Base-by-base conservation (phyloP, 371 early-diverging fungal genomes). In the Mortierella sp. region DNA sequence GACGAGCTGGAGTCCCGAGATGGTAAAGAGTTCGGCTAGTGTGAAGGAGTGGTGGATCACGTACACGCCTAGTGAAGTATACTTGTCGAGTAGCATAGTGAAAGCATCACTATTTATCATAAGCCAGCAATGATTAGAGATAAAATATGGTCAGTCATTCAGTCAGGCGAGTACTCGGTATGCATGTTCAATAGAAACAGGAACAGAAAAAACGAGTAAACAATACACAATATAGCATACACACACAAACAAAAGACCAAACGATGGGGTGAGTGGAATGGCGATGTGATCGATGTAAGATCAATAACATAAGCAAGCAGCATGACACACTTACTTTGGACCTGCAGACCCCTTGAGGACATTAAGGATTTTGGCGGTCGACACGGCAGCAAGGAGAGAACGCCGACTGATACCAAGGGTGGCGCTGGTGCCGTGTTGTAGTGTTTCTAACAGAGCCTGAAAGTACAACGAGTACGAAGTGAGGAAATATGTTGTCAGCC, bases 1-100 rank as follows among this genome's bases (percentile, higher is more conserved):
- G 24, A 95, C 92, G 50, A 97, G 88, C 70, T 97, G 95, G 78
- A 96, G 93, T 1, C 96, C 94, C 14, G 95, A 91, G 78, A 95
- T 85, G 34, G 96, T 91, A 82, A 97, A 93, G 28, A 96, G 87
- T 80, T 97, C 97, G 14, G 95, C 95, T 13, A 96, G 88, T 9
- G 95, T 94, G 77, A 96, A 96, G 24, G 94, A 89, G 77, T 90
- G 91, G 72, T 95, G 93, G 45, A 96, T 90, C 55, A 95, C 78
- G 75, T 93, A 93, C n/a, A 95, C 89, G 26, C 94, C 94, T 14
- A 94, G 81, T 9, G 89, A 91, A 26, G 96, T 95, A 74, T 95
- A 95, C 78, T 91, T 90, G 80, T 95, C 95, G 44, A 96, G 79
- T 3, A 93, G 89, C 74, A 91, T 91, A 52, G 92, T 88, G 79